These are phyloP conservation scores for Oryza brachyantha DNA, from an alignment of 176 grass and related monocot species.

Conservation along the genomic window DNA sequence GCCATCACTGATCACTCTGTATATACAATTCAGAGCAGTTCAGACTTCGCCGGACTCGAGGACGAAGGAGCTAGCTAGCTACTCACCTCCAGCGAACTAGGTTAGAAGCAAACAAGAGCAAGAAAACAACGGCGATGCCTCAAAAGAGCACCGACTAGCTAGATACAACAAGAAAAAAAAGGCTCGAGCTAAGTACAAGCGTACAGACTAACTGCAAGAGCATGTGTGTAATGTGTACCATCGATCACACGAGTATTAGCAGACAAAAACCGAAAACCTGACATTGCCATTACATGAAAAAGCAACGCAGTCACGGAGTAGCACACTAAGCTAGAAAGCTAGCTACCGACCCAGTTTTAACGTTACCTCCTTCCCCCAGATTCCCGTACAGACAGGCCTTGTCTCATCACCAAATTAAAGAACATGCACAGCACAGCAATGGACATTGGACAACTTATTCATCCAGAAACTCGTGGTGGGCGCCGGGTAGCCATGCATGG, in stretches of 20 bases:
- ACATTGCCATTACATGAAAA: neutral
- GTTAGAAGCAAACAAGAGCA: neutral
- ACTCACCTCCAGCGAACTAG: neutral
- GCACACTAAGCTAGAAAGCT: neutral
- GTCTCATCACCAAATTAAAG: conserved; percentile 29
- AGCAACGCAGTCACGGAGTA: neutral
- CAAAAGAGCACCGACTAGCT: neutral
- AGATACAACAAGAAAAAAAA: neutral
- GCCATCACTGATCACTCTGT: too few species aligned
- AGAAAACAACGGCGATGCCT: neutral
- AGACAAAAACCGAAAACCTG: neutral
- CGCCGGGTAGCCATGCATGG: too few species aligned
- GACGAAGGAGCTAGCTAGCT: neutral
- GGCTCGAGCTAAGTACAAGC: conserved; percentile 2
- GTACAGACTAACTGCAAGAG: neutral
- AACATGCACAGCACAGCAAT: neutral
- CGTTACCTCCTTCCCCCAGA: conserved; percentile 4
- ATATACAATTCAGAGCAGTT: too few species aligned
- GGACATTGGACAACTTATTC: neutral
- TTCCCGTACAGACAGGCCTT: conserved; percentile 42
- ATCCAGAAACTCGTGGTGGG: neutral
- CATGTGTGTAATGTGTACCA: neutral
- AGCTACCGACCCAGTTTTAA: neutral
- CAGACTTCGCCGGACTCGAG: too few species aligned
- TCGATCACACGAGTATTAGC: neutral